These are phyloP conservation scores for Ricinus communis DNA, from an alignment of 345 rosid species.

Conservation along the genomic window DNA sequence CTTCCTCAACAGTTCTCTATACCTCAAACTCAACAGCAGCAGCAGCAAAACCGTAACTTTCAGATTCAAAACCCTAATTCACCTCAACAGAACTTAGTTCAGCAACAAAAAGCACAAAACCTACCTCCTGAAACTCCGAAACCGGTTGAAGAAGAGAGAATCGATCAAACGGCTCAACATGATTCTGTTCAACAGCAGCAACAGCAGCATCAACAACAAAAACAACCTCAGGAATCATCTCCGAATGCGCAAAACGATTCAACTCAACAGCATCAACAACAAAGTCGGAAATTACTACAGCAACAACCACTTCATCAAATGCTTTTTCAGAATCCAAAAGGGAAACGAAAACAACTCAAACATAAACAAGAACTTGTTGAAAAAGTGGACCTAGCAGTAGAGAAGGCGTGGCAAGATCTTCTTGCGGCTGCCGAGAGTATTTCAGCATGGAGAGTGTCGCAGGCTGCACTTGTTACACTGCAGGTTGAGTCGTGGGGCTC, in stretches of 20 bases:
- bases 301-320: not conserved
- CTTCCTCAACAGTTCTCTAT: constrained; percentile 18
- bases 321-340: not conserved
- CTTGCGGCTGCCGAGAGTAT: constrained; percentile 55
- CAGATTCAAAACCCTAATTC: constrained; percentile 2
- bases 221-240: not conserved
- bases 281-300: not conserved
- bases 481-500: constrained; percentile 72
- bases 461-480: constrained; percentile 41
- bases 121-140: not conserved
- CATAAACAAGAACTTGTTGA: constrained; percentile 15
- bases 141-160: too few relatives aligned
- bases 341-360: not conserved
- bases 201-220: not conserved
- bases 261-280: not conserved
- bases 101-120: not conserved
- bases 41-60: constrained; percentile 5
- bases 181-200: not conserved
- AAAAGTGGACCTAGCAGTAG: constrained; percentile 46
- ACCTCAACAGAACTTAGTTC: too few relatives aligned
- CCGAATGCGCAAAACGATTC: not conserved
- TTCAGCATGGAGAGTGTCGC: constrained; percentile 60
- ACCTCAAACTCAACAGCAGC: constrained; percentile 19
- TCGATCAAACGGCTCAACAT: not conserved
- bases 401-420: constrained; percentile 40